A percentile compares a stretch with the other conserved stretches of the same genome.
phyloP scores from a whole-genome alignment of 352 stramenopile genomes.

The Globisporangium sylvaticum region DNA sequence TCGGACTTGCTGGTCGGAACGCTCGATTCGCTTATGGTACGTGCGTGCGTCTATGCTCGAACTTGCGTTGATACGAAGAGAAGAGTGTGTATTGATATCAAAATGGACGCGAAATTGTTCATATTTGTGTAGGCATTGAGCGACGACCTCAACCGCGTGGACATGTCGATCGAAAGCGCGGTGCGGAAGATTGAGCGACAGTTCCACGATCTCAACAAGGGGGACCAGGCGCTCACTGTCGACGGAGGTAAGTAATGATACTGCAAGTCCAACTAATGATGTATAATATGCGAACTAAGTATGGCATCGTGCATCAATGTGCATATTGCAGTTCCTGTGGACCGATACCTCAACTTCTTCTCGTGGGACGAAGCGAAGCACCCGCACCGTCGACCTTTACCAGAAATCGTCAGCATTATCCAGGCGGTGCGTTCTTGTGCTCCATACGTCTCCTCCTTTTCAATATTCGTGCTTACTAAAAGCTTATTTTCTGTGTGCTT shows the following conservation, averaged over 20 bases:
- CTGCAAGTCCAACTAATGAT: background rate
- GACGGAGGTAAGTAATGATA: conserved; percentile 49
- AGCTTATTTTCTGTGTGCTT: conserved; percentile 10
- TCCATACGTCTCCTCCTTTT: no score
- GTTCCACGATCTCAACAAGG: conserved; percentile 92
- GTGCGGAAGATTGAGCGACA: conserved; percentile 97
- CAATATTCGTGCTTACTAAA: no score
- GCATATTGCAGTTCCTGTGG: conserved; percentile 73
- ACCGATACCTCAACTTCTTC: conserved; percentile 96
- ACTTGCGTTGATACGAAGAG: background rate
- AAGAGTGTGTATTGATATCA: background rate
- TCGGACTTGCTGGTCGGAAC: conserved; percentile 95
- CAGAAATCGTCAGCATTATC: conserved; percentile 95
- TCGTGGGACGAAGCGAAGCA: conserved; percentile 98
- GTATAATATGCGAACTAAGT: background rate
- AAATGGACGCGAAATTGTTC: no score
- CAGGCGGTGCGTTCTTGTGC: conserved; percentile 69
- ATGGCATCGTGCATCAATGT: background rate
- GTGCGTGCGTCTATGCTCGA: background rate
- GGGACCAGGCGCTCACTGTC: conserved; percentile 79
- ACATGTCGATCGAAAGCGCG: conserved; percentile 92
- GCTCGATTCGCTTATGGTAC: conserved; percentile 96
- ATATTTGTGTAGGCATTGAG: conserved; percentile 49
- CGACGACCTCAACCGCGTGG: conserved; percentile 95
- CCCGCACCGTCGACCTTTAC: conserved; percentile 92